Conservation (phyloP, 2,329 filamentous ascomycete genomes). For the Penicillium sclerotigenum region DNA sequence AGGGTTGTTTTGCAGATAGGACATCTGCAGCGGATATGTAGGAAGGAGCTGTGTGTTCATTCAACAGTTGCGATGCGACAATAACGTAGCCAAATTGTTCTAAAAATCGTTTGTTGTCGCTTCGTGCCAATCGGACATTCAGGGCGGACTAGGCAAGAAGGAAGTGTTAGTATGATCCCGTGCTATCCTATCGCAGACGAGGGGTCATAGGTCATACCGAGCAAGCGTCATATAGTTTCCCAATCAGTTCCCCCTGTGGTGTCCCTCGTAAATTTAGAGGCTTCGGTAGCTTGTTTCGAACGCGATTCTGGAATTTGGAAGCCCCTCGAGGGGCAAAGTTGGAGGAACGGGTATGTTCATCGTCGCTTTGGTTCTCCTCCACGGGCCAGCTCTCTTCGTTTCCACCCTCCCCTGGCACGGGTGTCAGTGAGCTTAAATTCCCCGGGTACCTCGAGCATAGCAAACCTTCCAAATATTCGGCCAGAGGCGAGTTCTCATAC, state of each 20-base stretch:
- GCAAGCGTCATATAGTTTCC: slow-evolving; percentile 47
- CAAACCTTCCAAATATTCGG: slow-evolving; percentile 83
- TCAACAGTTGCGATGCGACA: slow-evolving; percentile 84
- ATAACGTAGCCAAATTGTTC: slow-evolving; percentile 93
- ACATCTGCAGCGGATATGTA: slow-evolving; percentile 40
- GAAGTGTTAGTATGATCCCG: slow-evolving; percentile 9
- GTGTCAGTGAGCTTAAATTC: slow-evolving; percentile 12
- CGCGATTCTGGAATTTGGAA: slow-evolving; percentile 49
- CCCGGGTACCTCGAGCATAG: slow-evolving; percentile 6
- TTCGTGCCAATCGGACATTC: slow-evolving; percentile 58
- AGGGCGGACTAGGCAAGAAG: slow-evolving; percentile 28
- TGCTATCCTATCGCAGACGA: background rate
- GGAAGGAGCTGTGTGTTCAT: slow-evolving; percentile 52
- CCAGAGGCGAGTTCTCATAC: slow-evolving; percentile 81
- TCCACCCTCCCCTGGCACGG: slow-evolving; percentile 45
- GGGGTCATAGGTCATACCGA: slow-evolving; percentile 44
- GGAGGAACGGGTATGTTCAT: slow-evolving; percentile 27
- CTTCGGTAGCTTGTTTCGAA: slow-evolving; percentile 49
- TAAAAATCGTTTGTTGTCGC: slow-evolving; percentile 79
- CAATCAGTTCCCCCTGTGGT: slow-evolving; percentile 32
- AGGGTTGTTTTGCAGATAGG: slow-evolving; percentile 28
- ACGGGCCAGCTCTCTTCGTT: slow-evolving; percentile 40
- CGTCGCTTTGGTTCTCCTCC: slow-evolving; percentile 30
- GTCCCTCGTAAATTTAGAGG: slow-evolving; percentile 42
- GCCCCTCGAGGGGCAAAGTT: slow-evolving; percentile 52